Evolutionary conservation across 441 rosid species (phyloP), one percentile per base, ranked within the genome.

Genomic region (Breynia disticha): DNA sequence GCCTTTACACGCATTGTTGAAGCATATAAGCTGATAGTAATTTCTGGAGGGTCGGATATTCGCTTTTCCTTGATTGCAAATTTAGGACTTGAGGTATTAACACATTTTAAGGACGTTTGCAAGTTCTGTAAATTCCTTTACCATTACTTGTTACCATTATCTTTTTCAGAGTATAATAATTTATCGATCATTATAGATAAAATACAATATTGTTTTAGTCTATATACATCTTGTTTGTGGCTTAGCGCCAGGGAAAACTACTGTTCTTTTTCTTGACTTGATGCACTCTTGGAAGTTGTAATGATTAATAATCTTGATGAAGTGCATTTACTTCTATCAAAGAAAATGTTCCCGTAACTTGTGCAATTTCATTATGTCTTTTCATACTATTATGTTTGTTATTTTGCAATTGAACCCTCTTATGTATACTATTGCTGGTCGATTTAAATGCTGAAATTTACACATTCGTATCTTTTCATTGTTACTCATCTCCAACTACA

Each of bases 31-130:
- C 95, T 85, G 72, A 71, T 82, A 71, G 79, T 86, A 60, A 51
- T 79, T 59, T 77, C 97, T 63, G 99, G 99, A 66, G 82, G 87
- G 68, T 84, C 95, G 24, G 79, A 79, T 73, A 70, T 77, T 54
- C 88, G 94, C 56, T 79, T 82, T 73, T 90, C 96, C 57, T 72
- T 94, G 60, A 96, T 94, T 77, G 75, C 94, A 71, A 73, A 70
- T 74, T 66, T 94, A 60, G 99, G 91, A 65, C 79, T 83, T 54
- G 97, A 90, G 97, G 99, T 94, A 68, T 39, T 51, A 52, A 67
- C 59, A 46, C 46, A 67, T 59, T 72, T 52, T 32, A 44, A 41
- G 35, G 58, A 47, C 52, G 38, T 67, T n/a, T 41, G 16, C 22
- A 11, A 55, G 11, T 24, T 41, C 28, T 56, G 19, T 50, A 10